Conservation (phyloP, 306 rosid species). For the Biancaea sappan region DNA sequence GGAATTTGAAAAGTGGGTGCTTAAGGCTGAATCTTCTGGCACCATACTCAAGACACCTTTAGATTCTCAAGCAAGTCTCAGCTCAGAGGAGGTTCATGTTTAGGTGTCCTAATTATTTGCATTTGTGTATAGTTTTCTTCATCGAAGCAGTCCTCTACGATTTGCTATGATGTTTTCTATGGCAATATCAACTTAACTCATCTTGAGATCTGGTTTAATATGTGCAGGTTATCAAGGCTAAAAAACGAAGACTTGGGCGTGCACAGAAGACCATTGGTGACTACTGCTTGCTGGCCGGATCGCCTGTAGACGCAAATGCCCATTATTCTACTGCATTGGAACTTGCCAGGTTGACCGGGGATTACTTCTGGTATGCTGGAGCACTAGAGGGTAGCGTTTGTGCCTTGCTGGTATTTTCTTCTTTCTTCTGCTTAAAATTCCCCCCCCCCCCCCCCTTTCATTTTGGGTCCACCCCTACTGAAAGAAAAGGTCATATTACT, state of each 20-base stretch:
- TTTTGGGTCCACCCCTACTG: neutral
- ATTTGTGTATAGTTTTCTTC: neutral
- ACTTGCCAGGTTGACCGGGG: constrained; percentile 89
- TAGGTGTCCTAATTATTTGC: constrained; percentile 82
- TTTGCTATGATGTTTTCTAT: neutral
- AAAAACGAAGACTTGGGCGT: constrained; percentile 95
- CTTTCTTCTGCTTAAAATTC: neutral
- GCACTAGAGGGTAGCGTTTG: constrained; percentile 96
- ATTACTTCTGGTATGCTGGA: constrained; percentile 95
- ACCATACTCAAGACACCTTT: constrained; percentile 94
- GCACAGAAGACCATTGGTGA: constrained; percentile 98
- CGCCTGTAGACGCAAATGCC: constrained; percentile 97
- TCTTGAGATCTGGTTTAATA: constrained; percentile 30
- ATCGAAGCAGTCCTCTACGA: constrained; percentile 1
- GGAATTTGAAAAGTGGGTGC: constrained; percentile 99
- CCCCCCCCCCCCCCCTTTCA: neutral
- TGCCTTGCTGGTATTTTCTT: constrained; percentile 74
- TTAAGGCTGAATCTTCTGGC: constrained; percentile 95
- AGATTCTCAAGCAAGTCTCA: constrained; percentile 99
- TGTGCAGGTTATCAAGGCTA: constrained; percentile 90
- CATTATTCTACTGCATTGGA: constrained; percentile 89
- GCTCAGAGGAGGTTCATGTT: constrained; percentile 99
- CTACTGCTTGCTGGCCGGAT: constrained; percentile 92
- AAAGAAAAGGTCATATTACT: neutral
- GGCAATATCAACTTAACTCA: constrained; percentile 26